Base-by-base conservation (phyloP, 768 basidiomycete genomes). In the Boletales sp. region DNA sequence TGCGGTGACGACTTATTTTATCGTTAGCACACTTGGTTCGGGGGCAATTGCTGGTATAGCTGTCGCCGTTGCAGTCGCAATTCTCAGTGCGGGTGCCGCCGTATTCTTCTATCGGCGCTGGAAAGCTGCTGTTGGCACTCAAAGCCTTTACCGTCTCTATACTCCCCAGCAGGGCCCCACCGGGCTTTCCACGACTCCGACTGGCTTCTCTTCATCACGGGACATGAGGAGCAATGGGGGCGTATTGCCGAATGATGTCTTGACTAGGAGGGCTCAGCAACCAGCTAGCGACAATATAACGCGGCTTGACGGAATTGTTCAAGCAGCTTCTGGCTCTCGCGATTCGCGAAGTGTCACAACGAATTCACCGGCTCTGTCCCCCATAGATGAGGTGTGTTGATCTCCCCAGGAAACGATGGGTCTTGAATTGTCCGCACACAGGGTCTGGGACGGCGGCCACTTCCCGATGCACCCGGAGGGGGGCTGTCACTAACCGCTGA, bases 31-130 rank as follows among this genome's bases (percentile, higher is more conserved):
- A 15, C 46, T 67, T 7, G 45, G 51, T 42, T 35, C 62, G 14
- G 64, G 66, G 5, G 57, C 56, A 6, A 58, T 66, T 53, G 54
- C 45, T 18, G 66, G 64, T 1, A 58, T 66, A 41, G 55, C 27
- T 18, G 14, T 68, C 8, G 57, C 55, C 31, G 40, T 17, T 3
- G 56, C 29, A 17, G 43, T 38, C 5, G 64, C 62, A 21, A 8
- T 60, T 19, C 17, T 56, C 9, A 39, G 54, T 29, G 47, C 45
- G 1, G 55, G 45, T 11, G 51, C 40, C 13, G 59, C 64, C 8
- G 10, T 62, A 34, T 50, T 66, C 45, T 68, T 64, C 31, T 69
- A 63, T 32, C 52, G 57, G 24, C 61, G 61, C 11, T 69, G 65
- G 65, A 69, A 53, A 51, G 54, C 56, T 18, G 54, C 53, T 2